Conservation (phyloP, 495 filamentous ascomycete genomes). For the Tuber umbilicatum region DNA sequence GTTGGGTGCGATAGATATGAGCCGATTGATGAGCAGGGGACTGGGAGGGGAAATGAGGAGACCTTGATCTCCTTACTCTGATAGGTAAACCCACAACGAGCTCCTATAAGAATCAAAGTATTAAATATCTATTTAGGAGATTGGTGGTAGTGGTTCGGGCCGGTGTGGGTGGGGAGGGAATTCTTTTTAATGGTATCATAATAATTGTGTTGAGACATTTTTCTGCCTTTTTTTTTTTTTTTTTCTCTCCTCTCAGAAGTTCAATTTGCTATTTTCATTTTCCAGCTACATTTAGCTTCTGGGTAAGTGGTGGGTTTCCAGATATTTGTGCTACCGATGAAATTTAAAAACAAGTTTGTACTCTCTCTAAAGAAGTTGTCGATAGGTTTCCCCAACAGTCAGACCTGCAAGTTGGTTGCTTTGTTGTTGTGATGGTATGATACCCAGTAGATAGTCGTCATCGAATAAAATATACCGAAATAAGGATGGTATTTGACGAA, state of each 20-base stretch:
- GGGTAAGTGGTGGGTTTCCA: not conserved
- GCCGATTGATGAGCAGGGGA: not conserved
- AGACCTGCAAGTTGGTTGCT: not conserved
- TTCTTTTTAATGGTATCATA: not conserved
- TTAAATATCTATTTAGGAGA: not conserved
- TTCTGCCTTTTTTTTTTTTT: not conserved
- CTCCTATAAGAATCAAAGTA: not conserved
- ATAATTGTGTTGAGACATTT: not conserved
- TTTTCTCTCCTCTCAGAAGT: not conserved
- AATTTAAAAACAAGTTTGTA: not conserved
- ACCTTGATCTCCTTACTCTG: not conserved
- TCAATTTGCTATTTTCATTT: not conserved
- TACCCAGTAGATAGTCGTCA: not conserved
- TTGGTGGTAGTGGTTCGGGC: not conserved
- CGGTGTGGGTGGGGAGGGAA: not conserved
- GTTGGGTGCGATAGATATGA: not conserved
- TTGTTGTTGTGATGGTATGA: not conserved
- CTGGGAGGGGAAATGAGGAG: not conserved
- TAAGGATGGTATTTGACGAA: no score
- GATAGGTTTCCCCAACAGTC: not conserved
- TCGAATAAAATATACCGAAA: no score
- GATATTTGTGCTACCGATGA: not conserved
- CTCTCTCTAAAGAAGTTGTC: not conserved
- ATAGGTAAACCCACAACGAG: not conserved
- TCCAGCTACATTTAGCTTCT: not conserved